Base-by-base conservation (phyloP, 176 grass and related monocot species). In the Tuctoria greenei region DNA sequence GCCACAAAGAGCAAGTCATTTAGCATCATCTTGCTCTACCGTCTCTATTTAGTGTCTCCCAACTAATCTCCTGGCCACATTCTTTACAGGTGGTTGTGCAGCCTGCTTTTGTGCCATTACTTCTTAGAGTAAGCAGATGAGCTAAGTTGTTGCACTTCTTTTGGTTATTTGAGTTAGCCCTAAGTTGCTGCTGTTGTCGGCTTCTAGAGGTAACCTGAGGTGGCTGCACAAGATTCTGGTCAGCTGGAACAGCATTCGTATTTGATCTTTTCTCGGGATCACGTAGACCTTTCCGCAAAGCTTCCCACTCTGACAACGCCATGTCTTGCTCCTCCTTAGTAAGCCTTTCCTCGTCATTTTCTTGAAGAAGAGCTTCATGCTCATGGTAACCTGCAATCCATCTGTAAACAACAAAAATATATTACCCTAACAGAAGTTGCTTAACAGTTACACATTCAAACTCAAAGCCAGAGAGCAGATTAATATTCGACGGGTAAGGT, bases 381-480 rank as follows among this genome's bases (percentile, higher is more conserved):
- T 98, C 95, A 80, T 98, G 95, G 61, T 95, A 98, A 74, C 93
- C 86, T 52, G 80, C 87, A 77, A 98, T 98, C 95, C 91, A 98
- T 43, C 93, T 97, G 75, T 63, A 74, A 88, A 75, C 79, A 62
- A 58, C 24, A 57, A 78, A 42, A 34, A 68, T 14, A 61, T 23
- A 31, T 87, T 73, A 79, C 6, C 58, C 12, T 52, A 47, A 12
- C 18, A 78, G 10, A 5, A 67, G 50, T 34, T 73, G 27, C 8
- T 71, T 76, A 46, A 52, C 58, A 82, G 16, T 61, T 51, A 51
- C 28, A 40, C 51, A 56, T 40, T n/a, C n/a, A n/a, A n/a, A 57
- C 26, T 79, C 68, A 80, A 52, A 52, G 8, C 17, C 25, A 61
- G 24, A 27, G 4, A 57, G 40, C 24, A 61, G 2, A 36, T n/a